Evolutionary conservation across 495 filamentous ascomycete genomes (phyloP).

Genomic region (Amniculicola lignicola): DNA sequence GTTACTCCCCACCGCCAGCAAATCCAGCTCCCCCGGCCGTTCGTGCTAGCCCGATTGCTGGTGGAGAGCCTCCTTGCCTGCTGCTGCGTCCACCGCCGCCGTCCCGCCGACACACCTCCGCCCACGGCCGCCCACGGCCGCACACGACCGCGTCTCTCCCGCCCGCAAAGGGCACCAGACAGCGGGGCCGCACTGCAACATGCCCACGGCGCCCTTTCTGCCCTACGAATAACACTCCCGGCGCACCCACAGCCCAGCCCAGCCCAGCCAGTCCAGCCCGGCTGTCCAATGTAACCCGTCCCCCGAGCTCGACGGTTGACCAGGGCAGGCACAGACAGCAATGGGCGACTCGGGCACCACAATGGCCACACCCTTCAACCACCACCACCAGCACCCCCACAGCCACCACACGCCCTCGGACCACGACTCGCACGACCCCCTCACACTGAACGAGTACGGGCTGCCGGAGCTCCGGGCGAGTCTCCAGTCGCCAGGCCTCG

Average conservation of each 20-base stretch:
- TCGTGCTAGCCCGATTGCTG: no score
- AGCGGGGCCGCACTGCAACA: no score
- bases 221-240: neutral
- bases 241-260: no score
- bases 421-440: slow-evolving; percentile 19
- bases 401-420: slow-evolving; percentile 16
- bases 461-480: slow-evolving; percentile 19
- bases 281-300: slow-evolving; percentile 15
- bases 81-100: no score
- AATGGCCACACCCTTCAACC: slow-evolving; percentile 22
- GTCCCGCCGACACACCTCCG: neutral
- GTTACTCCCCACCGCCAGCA: no score
- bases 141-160: neutral
- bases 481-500: slow-evolving; percentile 12
- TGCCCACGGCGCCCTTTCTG: neutral
- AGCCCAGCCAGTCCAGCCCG: neutral
- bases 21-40: no score
- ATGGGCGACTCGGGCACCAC: slow-evolving; percentile 20
- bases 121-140: neutral
- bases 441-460: slow-evolving; percentile 30
- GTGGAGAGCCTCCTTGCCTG: no score
- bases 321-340: slow-evolving; percentile 21
- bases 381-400: slow-evolving; percentile 8
- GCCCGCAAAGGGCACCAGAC: no score
- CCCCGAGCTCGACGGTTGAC: slow-evolving; percentile 10